These are phyloP conservation scores for Alternaria sp. DNA, from an alignment of 2,329 filamentous ascomycete genomes.

Conservation along the genomic window DNA sequence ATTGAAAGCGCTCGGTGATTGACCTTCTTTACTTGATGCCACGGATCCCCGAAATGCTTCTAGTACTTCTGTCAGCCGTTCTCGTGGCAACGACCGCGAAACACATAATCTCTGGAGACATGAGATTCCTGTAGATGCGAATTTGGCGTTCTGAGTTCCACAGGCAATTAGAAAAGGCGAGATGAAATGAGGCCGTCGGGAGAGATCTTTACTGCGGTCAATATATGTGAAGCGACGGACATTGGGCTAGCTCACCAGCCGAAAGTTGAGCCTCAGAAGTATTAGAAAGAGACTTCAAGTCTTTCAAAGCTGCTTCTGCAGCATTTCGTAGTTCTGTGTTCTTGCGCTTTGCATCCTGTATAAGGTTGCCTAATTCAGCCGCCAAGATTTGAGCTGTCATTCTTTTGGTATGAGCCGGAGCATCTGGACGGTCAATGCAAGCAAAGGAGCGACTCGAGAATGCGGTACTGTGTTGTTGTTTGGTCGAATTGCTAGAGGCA, in stretches of 20 bases:
- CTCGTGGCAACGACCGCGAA: constrained; percentile 78
- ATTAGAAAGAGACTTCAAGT: constrained; percentile 78
- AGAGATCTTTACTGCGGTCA: constrained; percentile 70
- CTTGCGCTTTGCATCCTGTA: constrained; percentile 96
- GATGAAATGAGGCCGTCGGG: constrained; percentile 82
- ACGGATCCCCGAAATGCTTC: constrained; percentile 88
- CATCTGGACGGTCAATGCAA: constrained; percentile 33
- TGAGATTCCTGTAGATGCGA: constrained; percentile 85
- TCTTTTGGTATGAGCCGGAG: constrained; percentile 48
- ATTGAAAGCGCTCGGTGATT: neutral
- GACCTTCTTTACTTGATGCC: constrained; percentile 64
- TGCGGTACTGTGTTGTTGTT: constrained; percentile 17
- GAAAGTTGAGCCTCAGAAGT: constrained; percentile 80
- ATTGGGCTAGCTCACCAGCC: constrained; percentile 62
- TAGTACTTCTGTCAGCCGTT: constrained; percentile 84
- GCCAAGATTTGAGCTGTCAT: constrained; percentile 94
- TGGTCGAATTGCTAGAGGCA: constrained; percentile 21
- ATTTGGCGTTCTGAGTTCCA: constrained; percentile 86
- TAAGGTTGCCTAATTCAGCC: constrained; percentile 86
- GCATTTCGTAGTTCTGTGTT: constrained; percentile 90
- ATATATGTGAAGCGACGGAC: neutral
- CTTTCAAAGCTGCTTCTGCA: constrained; percentile 91
- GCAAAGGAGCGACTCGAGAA: constrained; percentile 13
- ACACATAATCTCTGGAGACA: constrained; percentile 91
- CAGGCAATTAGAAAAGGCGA: constrained; percentile 96